These are phyloP conservation scores for Neopestalotiopsis sp. DNA, from an alignment of 2,329 filamentous ascomycete genomes.

Conservation along the genomic window DNA sequence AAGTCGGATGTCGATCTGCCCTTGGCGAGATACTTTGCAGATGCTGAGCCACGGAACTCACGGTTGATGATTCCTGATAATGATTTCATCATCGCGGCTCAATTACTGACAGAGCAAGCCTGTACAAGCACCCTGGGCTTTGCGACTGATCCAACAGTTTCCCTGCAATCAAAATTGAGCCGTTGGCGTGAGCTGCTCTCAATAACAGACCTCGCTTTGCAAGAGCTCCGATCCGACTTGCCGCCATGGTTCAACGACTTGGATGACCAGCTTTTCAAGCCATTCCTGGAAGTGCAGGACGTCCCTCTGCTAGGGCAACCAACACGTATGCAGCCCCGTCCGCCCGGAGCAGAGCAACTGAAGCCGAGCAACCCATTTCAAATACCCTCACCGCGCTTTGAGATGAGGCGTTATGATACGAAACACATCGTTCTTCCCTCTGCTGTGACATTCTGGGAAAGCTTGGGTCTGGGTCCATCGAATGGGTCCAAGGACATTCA, in stretches of 20 bases:
- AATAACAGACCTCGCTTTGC: conserved; percentile 53
- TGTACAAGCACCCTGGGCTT: conserved; percentile 54
- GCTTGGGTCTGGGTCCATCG: conserved; percentile 74
- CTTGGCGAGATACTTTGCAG: conserved; percentile 61
- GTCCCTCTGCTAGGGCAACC: conserved; percentile 59
- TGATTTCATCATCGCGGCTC: conserved; percentile 70
- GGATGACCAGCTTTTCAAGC: conserved; percentile 49
- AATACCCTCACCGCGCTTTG: conserved; percentile 73
- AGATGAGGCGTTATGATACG: conserved; percentile 72
- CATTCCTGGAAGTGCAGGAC: conserved; percentile 63
- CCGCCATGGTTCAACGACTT: conserved; percentile 51
- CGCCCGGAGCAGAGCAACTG: conserved; percentile 52
- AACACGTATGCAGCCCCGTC: conserved; percentile 56
- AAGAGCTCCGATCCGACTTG: conserved; percentile 50
- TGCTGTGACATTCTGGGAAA: conserved; percentile 82
- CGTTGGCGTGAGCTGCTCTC: conserved; percentile 47
- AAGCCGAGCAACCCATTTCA: conserved; percentile 62
- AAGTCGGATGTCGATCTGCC: conserved; percentile 57
- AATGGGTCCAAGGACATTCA: conserved; percentile 74
- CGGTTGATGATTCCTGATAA: conserved; percentile 57
- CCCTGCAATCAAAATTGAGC: conserved; percentile 37
- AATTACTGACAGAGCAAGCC: conserved; percentile 75
- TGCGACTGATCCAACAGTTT: conserved; percentile 29
- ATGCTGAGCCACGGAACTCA: conserved; percentile 59
- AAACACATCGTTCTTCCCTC: conserved; percentile 77